Evolutionary conservation across 768 basidiomycete species (phyloP).

Genomic region (Exidia glandulosa): DNA sequence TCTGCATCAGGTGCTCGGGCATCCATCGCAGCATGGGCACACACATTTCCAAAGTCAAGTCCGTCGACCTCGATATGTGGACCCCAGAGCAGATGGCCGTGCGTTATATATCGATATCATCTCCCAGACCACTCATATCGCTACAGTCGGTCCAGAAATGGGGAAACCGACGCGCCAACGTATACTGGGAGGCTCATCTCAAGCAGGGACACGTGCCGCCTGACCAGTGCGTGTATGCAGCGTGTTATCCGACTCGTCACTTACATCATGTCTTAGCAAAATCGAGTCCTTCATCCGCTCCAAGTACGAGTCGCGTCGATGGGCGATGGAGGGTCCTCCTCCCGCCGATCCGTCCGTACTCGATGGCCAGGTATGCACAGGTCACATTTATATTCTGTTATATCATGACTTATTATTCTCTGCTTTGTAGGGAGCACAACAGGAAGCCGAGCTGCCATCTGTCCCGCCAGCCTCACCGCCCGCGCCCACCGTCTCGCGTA

Average conservation of each 20-base stretch:
- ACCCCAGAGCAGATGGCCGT: conserved; percentile 97
- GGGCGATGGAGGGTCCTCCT: conserved; percentile 85
- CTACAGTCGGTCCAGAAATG: conserved; percentile 75
- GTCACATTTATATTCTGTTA: background rate
- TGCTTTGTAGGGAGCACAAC: background rate
- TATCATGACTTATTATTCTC: background rate
- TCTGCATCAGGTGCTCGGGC: conserved; percentile 96
- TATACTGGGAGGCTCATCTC: conserved; percentile 96
- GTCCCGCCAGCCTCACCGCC: no score
- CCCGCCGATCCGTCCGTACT: conserved; percentile 74
- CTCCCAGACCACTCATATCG: background rate
- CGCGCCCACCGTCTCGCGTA: conserved; percentile 11
- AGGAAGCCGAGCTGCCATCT: conserved; percentile 21
- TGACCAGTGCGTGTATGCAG: conserved; percentile 64
- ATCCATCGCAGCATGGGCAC: conserved; percentile 98
- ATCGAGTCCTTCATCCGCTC: conserved; percentile 96
- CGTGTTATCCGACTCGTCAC: background rate
- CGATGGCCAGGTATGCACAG: conserved; percentile 27
- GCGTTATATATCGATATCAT: conserved; percentile 11
- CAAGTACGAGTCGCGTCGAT: conserved; percentile 88
- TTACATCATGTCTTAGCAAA: conserved; percentile 44
- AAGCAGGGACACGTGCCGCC: conserved; percentile 85
- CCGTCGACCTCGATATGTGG: conserved; percentile 96
- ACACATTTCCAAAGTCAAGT: conserved; percentile 94
- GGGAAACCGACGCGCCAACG: conserved; percentile 87